Evolutionary conservation across 2,329 filamentous ascomycete species (phyloP).

Genomic region (Lithohypha guttulata): DNA sequence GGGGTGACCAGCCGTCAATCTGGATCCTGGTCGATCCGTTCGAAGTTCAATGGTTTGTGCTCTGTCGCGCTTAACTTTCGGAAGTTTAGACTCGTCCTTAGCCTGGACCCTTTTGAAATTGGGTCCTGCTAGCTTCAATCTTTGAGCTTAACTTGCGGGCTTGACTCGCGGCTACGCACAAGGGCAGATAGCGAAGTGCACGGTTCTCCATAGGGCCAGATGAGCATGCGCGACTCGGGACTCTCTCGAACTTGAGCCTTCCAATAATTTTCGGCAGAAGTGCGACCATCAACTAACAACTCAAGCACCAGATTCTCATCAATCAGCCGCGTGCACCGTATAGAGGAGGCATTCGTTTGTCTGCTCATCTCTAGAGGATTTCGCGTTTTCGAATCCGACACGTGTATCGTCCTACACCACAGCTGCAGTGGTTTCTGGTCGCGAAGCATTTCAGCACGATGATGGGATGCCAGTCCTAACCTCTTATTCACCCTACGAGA

Average conservation of each 20-base stretch:
- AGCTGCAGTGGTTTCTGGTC: no score
- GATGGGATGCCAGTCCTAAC: constrained; percentile 49
- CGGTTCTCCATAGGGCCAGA: not conserved
- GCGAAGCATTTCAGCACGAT: constrained; percentile 12
- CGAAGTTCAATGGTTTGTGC: no score
- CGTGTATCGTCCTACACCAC: no score
- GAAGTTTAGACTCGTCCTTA: no score
- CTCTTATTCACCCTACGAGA: constrained; percentile 74
- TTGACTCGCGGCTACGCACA: constrained; percentile 1
- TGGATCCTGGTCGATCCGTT: not conserved
- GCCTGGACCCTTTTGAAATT: no score
- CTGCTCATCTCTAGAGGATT: no score
- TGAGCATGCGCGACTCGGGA: not conserved
- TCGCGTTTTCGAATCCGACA: no score
- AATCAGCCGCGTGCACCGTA: not conserved
- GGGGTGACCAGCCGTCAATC: not conserved
- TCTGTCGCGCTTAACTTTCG: no score
- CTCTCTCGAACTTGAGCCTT: constrained; percentile 1
- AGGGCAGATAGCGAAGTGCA: not conserved
- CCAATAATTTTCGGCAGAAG: constrained; percentile 6
- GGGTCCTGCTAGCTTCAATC: no score
- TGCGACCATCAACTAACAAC: constrained; percentile 8
- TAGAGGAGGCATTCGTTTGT: constrained; percentile 9
- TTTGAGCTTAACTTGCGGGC: not conserved
- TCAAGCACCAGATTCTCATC: not conserved